A percentile compares a stretch with the other conserved stretches of the same genome.
Conservation (phyloP, 2,329 filamentous ascomycete genomes). For the Tolypocladium capitatum region DNA sequence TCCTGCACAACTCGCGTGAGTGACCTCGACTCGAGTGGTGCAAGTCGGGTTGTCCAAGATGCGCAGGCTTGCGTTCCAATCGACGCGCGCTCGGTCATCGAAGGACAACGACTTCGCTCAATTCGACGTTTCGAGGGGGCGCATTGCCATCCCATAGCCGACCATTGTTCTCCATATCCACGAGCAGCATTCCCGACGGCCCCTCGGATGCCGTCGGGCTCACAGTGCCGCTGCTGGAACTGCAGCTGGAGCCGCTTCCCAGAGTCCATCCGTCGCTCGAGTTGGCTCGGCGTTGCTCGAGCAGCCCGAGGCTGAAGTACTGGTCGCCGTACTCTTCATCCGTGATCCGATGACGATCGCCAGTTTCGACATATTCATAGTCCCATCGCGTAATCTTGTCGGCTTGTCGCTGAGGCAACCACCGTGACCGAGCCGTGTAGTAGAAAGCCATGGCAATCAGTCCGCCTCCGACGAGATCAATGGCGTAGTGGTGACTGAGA, state of each 20-base stretch:
- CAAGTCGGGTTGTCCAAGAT: not conserved
- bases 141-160: conserved; percentile 24
- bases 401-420: conserved; percentile 66
- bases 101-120: conserved; percentile 31
- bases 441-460: conserved; percentile 66
- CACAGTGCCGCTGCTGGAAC: conserved; percentile 34
- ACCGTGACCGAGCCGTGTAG: conserved; percentile 68
- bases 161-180: conserved; percentile 23
- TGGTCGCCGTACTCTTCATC: conserved; percentile 35
- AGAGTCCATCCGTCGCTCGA: conserved; percentile 85
- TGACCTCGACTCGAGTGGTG: not conserved
- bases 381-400: conserved; percentile 89
- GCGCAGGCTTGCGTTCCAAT: not conserved
- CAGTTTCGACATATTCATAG: conserved; percentile 84
- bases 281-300: conserved; percentile 27
- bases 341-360: conserved; percentile 38
- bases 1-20: not conserved
- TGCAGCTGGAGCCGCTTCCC: conserved; percentile 61
- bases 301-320: conserved; percentile 32
- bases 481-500: conserved; percentile 89
- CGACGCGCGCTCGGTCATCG: conserved; percentile 13
- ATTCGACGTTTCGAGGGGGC: conserved; percentile 27
- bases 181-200: conserved; percentile 18
- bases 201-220: conserved; percentile 36
- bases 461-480: conserved; percentile 80